Conservation (phyloP, 2,329 filamentous ascomycete genomes). For the Aspergillus nomiae region DNA sequence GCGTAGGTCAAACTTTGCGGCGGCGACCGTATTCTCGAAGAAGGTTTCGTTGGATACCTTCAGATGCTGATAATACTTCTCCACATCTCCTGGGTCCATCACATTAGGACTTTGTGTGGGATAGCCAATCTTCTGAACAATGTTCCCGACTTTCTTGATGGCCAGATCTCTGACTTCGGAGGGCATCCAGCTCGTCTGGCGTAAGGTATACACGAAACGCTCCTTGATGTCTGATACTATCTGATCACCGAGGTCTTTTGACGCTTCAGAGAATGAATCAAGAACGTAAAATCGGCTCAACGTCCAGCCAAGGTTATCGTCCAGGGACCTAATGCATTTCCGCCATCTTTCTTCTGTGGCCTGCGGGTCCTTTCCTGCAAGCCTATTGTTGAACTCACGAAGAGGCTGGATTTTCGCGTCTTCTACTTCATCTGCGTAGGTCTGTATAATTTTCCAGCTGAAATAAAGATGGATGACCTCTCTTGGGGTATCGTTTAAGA, state of each 20-base stretch:
- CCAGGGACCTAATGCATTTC: constrained; percentile 62
- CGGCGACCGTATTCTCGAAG: constrained; percentile 60
- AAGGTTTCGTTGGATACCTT: constrained; percentile 54
- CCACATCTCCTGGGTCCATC: constrained; percentile 57
- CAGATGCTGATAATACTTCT: constrained; percentile 59
- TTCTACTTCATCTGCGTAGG: constrained; percentile 58
- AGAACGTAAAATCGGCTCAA: constrained; percentile 72
- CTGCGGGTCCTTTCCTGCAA: constrained; percentile 64
- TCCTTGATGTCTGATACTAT: constrained; percentile 72
- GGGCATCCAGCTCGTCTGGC: constrained; percentile 66
- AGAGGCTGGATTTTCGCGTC: constrained; percentile 63
- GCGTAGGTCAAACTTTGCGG: constrained; percentile 51
- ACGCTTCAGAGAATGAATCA: constrained; percentile 66
- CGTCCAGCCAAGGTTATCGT: constrained; percentile 65
- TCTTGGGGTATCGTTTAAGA: constrained; percentile 56
- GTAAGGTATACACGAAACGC: constrained; percentile 64
- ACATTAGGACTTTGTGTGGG: constrained; percentile 65
- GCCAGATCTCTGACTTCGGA: constrained; percentile 61
- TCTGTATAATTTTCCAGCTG: constrained; percentile 63
- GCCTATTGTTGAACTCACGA: constrained; percentile 60
- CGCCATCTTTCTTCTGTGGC: constrained; percentile 67
- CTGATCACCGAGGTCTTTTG: constrained; percentile 67
- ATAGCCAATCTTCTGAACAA: constrained; percentile 69
- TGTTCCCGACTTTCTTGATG: constrained; percentile 66
- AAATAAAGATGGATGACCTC: constrained; percentile 65